Evolutionary conservation across 148 eudicot species (phyloP).

Genomic region (Vaccinium myrtillus): DNA sequence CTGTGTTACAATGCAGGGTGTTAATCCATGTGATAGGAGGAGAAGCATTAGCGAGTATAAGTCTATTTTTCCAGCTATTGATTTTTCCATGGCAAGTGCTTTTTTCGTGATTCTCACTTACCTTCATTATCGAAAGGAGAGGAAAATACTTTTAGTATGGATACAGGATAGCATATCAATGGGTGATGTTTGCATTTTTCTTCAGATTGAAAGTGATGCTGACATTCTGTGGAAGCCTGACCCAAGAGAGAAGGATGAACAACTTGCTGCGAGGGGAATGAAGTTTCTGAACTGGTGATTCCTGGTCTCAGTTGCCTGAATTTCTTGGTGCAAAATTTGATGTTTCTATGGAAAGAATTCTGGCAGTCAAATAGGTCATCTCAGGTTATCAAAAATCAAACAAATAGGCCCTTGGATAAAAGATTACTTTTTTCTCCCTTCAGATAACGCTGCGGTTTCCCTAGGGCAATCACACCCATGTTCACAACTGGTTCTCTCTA

Average conservation of each 20-base stretch:
- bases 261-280: constrained; percentile 68
- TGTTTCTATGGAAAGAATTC: neutral
- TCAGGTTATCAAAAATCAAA: neutral
- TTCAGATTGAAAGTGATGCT: constrained; percentile 75
- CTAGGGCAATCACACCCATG: neutral
- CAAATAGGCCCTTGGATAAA: neutral
- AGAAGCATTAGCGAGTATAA: constrained; percentile 62
- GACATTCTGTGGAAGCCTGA: constrained; percentile 67
- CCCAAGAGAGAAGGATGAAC: constrained; percentile 61
- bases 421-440: neutral
- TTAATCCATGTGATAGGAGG: constrained; percentile 88
- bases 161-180: neutral
- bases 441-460: neutral
- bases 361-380: neutral
- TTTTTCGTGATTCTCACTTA: constrained; percentile 1
- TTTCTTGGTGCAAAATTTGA: constrained; percentile 6
- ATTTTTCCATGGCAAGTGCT: constrained; percentile 79
- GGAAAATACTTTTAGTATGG: neutral
- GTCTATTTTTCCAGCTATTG: constrained; percentile 84
- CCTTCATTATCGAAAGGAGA: neutral
- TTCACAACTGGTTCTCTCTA: neutral
- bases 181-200: constrained; percentile 14
- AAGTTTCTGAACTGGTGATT: constrained; percentile 79
- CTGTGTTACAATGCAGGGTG: constrained; percentile 57
- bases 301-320: neutral